Evolutionary conservation across 306 rosid genomes (phyloP).

Genomic region (Malus domestica): DNA sequence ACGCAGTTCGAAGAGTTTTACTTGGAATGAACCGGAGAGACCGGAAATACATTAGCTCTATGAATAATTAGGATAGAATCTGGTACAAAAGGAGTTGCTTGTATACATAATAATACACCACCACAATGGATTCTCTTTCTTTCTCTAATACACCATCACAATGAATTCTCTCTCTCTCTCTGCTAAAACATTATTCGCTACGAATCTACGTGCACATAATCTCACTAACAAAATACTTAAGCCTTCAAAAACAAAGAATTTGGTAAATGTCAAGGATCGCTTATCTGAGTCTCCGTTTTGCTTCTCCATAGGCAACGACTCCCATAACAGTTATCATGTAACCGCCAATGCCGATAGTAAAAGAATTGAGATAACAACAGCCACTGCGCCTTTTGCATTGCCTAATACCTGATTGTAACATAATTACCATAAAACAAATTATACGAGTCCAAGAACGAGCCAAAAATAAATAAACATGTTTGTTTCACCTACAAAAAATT

Average conservation of each 20-base stretch:
- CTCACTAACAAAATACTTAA: conserved; percentile 16
- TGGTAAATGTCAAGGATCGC: not conserved
- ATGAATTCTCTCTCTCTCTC: too few relatives aligned
- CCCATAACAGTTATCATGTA: conserved; percentile 74
- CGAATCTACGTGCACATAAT: conserved; percentile 24
- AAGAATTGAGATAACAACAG: conserved; percentile 95
- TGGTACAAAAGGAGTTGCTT: not conserved
- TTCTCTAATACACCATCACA: too few relatives aligned
- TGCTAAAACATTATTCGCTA: conserved; percentile 11
- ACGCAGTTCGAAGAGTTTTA: not conserved
- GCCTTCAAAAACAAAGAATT: not conserved
- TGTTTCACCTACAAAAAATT: not conserved
- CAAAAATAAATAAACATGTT: not conserved
- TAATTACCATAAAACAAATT: not conserved
- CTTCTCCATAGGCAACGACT: conserved; percentile 85
- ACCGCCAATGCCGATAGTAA: conserved; percentile 73
- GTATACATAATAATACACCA: not conserved
- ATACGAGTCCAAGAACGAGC: not conserved
- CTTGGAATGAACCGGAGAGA: not conserved
- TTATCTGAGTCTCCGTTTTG: conserved; percentile 83
- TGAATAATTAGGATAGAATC: not conserved
- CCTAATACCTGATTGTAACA: conserved; percentile 67
- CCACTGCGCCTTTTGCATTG: conserved; percentile 96
- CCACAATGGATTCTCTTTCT: not conserved
- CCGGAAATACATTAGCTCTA: not conserved